Conservation (phyloP, 2,329 filamentous ascomycete genomes). For the Epicoccum sorghinum region DNA sequence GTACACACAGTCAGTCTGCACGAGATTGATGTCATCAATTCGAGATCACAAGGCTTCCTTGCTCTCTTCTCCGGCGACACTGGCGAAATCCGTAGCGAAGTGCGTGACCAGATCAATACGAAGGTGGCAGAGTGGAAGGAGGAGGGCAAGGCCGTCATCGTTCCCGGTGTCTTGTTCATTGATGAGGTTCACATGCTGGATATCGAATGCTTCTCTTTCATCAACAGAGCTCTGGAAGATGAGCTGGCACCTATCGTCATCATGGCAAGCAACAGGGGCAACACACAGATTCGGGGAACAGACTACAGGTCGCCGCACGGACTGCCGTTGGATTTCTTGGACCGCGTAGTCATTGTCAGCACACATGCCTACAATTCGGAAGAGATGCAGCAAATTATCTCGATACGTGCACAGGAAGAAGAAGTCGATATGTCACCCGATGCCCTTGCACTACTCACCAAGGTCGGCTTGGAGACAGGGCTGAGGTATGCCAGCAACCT, state of each 20-base stretch:
- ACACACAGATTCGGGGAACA: constrained; percentile 90
- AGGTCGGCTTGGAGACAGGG: constrained; percentile 91
- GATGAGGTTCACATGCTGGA: constrained; percentile 99
- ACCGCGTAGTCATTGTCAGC: constrained; percentile 94
- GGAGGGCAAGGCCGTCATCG: constrained; percentile 97
- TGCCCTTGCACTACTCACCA: constrained; percentile 89
- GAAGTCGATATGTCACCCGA: constrained; percentile 91
- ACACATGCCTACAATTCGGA: constrained; percentile 83
- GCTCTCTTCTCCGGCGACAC: constrained; percentile 98
- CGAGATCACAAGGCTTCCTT: constrained; percentile 95
- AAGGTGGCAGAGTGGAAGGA: constrained; percentile 99
- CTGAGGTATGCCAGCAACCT: constrained; percentile 97
- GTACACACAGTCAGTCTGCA: constrained; percentile 96
- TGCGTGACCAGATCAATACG: constrained; percentile 98
- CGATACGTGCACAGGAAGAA: constrained; percentile 92
- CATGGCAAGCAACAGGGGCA: constrained; percentile 96
- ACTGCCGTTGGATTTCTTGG: constrained; percentile 91
- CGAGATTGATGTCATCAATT: constrained; percentile 99
- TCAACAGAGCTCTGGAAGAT: constrained; percentile 95
- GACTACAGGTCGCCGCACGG: constrained; percentile 93
- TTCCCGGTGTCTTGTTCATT: constrained; percentile 96
- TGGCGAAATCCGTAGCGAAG: constrained; percentile 95
- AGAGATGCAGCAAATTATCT: constrained; percentile 90
- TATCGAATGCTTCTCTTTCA: constrained; percentile 98
- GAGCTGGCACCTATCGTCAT: constrained; percentile 97